These are phyloP conservation scores for Fraxinus sp. DNA, from an alignment of 305 asterid species.

Conservation along the genomic window DNA sequence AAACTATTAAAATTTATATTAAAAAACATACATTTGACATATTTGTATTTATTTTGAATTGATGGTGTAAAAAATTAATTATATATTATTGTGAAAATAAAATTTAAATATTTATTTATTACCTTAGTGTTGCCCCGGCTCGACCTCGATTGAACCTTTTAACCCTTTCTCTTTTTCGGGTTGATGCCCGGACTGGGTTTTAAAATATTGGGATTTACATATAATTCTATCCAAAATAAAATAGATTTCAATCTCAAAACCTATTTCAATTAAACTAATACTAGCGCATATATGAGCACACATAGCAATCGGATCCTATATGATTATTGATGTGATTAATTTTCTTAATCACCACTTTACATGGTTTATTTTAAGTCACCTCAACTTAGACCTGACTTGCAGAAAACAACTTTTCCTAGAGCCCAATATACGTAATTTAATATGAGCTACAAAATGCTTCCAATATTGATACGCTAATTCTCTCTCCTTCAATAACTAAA, in stretches of 20 bases:
- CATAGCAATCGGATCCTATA: not conserved
- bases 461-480: not conserved
- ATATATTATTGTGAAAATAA: not conserved
- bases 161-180: not conserved
- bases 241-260: not conserved
- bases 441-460: not conserved
- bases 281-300: not conserved
- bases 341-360: not conserved
- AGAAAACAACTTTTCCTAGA: not conserved
- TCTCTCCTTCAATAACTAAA: not conserved
- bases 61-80: not conserved
- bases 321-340: not conserved
- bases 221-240: not conserved
- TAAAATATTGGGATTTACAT: not conserved
- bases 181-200: not conserved
- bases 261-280: not conserved
- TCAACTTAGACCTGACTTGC: not conserved
- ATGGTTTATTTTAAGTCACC: not conserved
- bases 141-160: not conserved
- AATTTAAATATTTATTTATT: too few species aligned
- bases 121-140: not conserved
- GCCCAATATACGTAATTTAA: not conserved
- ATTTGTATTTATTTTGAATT: not conserved
- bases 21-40: not conserved
- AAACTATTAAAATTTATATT: too few species aligned